Conservation (phyloP, 768 basidiomycete genomes). For the Kwoniella sp. region DNA sequence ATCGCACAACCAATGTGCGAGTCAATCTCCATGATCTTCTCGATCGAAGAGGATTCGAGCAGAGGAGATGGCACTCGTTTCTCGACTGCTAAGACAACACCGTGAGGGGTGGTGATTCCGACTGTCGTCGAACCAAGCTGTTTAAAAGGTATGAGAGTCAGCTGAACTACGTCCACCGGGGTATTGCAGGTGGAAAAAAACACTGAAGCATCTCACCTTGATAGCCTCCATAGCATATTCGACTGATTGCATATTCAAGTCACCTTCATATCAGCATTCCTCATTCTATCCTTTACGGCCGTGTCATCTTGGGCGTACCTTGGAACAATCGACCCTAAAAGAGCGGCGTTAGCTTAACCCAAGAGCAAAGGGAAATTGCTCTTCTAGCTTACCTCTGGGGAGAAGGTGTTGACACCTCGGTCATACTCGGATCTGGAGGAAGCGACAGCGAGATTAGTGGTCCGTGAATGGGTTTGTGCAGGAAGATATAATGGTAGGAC, state of each 20-base stretch:
- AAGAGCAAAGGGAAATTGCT: too few relatives aligned
- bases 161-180: not conserved
- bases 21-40: constrained; percentile 99
- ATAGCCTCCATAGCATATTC: constrained; percentile 99
- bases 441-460: not conserved
- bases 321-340: constrained; percentile 88
- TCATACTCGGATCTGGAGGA: constrained; percentile 60
- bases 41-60: constrained; percentile 90
- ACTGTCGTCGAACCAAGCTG: constrained; percentile 98
- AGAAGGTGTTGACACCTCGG: constrained; percentile 98
- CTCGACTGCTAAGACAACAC: constrained; percentile 92
- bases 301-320: constrained; percentile 61
- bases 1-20: constrained; percentile 94
- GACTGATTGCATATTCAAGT: constrained; percentile 61
- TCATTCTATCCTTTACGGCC: not conserved
- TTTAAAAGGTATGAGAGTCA: not conserved
- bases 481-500: too few relatives aligned
- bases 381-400: constrained; percentile 64
- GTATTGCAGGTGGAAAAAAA: not conserved
- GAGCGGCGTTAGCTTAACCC: constrained; percentile 11
- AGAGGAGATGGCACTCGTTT: constrained; percentile 97
- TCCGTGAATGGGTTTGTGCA: too few relatives aligned
- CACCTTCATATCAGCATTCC: constrained; percentile 9
- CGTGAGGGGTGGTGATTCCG: constrained; percentile 85
- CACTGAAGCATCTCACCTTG: constrained; percentile 63